These are phyloP conservation scores for Microglena sp. DNA, from an alignment of 139 green algal species.

Conservation along the genomic window DNA sequence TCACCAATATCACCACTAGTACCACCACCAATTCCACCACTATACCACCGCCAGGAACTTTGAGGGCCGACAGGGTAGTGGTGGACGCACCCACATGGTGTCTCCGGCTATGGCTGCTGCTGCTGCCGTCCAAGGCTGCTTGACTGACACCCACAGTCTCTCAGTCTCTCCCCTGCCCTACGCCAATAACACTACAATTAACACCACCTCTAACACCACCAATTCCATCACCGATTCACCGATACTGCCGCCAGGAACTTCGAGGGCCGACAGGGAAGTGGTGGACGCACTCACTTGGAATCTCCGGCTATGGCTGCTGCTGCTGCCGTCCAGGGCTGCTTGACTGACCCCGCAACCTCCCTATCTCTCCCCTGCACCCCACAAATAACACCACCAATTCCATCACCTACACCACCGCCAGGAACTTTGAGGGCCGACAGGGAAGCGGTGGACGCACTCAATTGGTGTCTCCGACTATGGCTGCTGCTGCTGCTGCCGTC, in stretches of 20 bases:
- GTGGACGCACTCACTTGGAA: slow-evolving; percentile 31
- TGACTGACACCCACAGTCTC: slow-evolving; percentile 31
- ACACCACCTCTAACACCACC: no score
- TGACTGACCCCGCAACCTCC: no score
- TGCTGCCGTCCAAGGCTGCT: slow-evolving; percentile 22
- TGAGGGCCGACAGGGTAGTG: slow-evolving; percentile 32
- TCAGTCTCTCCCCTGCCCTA: no score
- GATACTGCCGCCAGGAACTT: no score
- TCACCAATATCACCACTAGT: no score
- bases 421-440: slow-evolving; percentile 41
- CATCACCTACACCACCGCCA: no score
- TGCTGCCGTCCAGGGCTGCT: slow-evolving; percentile 22
- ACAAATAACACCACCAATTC: no score
- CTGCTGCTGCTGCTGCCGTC: slow-evolving; percentile 29
- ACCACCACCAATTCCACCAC: no score
- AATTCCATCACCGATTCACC: no score
- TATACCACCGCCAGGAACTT: no score
- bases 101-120: slow-evolving; percentile 35
- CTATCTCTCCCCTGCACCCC: no score
- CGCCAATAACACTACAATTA: no score
- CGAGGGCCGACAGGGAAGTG: slow-evolving; percentile 32
- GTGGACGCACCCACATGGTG: slow-evolving; percentile 32
- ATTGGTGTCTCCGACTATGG: slow-evolving; percentile 32
- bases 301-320: slow-evolving; percentile 35
- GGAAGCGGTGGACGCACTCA: slow-evolving; percentile 33